These are phyloP conservation scores for Chlamydomonas eustigma DNA, from an alignment of 139 green algal species.

Conservation along the genomic window DNA sequence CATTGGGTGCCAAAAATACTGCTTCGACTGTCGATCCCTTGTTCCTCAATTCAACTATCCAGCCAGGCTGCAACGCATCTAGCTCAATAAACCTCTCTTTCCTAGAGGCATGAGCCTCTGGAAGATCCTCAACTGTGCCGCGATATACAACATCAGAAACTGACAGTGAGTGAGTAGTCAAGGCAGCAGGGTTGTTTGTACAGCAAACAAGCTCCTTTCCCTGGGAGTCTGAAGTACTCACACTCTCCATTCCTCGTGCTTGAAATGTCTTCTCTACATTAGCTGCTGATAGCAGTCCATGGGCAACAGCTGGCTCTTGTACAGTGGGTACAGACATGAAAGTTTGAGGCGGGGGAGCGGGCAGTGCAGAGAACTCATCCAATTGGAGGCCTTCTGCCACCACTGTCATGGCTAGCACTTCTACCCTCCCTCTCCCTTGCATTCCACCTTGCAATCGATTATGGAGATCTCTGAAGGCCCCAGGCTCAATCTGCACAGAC, in stretches of 20 bases:
- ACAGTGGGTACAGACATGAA: no score
- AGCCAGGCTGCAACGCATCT: conserved; percentile 71
- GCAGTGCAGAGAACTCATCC: conserved; percentile 30
- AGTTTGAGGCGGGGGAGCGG: background rate
- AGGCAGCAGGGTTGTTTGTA: no score
- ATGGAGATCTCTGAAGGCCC: conserved; percentile 80
- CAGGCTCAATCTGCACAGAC: conserved; percentile 77
- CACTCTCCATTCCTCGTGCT: no score
- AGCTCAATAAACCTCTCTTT: conserved; percentile 82
- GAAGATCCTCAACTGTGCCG: conserved; percentile 61
- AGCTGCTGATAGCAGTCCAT: no score
- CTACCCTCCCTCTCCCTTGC: conserved; percentile 62
- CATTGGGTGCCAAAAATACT: conserved; percentile 73
- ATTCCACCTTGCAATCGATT: conserved; percentile 57
- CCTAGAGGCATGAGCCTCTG: conserved; percentile 67
- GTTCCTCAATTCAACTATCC: conserved; percentile 63
- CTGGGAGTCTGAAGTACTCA: no score
- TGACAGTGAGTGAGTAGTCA: no score
- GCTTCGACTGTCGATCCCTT: conserved; percentile 71
- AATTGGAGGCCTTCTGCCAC: conserved; percentile 30
- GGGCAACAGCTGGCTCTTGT: no score
- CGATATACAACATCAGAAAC: conserved; percentile 73
- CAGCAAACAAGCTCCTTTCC: no score
- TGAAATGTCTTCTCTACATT: no score
- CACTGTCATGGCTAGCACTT: conserved; percentile 80